These are phyloP conservation scores for Pyrenula massariospora DNA, from an alignment of 495 filamentous ascomycete genomes.

Conservation along the genomic window DNA sequence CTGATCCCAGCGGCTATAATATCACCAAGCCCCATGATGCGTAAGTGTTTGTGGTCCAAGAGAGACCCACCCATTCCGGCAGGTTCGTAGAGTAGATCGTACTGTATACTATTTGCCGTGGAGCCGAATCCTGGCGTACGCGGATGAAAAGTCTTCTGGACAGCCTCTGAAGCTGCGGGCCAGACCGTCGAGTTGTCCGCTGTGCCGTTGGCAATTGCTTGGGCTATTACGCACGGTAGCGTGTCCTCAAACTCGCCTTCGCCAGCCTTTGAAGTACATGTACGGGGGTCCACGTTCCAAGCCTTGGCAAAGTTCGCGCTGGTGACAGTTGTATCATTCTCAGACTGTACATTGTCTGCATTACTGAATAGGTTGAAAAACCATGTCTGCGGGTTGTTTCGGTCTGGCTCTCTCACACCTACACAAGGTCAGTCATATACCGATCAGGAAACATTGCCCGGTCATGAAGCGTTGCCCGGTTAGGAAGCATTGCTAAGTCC, in stretches of 20 bases:
- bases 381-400: not conserved
- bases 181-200: not conserved
- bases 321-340: not conserved
- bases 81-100: not conserved
- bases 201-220: not conserved
- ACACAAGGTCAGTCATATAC: not conserved
- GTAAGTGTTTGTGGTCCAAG: not conserved
- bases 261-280: not conserved
- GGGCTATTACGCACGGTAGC: not conserved
- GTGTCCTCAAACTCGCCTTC: not conserved
- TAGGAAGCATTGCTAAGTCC: too few species aligned
- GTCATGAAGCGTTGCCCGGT: too few species aligned
- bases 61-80: not conserved
- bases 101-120: not conserved
- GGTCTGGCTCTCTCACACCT: not conserved
- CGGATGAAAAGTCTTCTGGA: not conserved
- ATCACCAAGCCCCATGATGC: not conserved
- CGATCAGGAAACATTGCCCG: too few species aligned
- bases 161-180: not conserved
- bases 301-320: not conserved
- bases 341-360: not conserved
- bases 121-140: not conserved
- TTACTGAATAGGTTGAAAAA: not conserved
- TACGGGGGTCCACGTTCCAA: not conserved
- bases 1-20: not conserved